Evolutionary conservation across 202 grass and related monocot genomes (phyloP).

Genomic region (Dendrocalamus latiflorus): DNA sequence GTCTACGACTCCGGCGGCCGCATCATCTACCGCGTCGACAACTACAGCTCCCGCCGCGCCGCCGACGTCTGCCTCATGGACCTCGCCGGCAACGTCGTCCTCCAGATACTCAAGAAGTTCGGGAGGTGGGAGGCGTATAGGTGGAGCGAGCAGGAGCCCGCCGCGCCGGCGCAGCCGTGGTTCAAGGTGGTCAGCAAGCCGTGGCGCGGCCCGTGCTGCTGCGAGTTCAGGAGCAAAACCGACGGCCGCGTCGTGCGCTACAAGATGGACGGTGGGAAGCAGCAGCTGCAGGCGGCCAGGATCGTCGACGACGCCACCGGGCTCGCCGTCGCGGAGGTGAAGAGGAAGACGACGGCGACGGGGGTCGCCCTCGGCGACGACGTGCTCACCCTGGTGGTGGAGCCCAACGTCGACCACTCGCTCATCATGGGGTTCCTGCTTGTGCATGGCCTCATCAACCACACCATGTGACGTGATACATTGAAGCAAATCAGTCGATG

Average conservation of each 20-base stretch:
- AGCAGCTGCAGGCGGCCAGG: constrained; percentile 30
- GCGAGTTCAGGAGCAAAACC: constrained; percentile 23
- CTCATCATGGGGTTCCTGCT: constrained; percentile 75
- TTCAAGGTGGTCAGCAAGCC: constrained; percentile 49
- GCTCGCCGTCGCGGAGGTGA: constrained; percentile 73
- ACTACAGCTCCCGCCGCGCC: constrained; percentile 45
- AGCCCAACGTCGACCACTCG: constrained; percentile 63
- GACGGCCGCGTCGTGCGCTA: constrained; percentile 29
- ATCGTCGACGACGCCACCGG: constrained; percentile 60
- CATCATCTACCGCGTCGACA: constrained; percentile 64
- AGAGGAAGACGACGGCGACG: constrained; percentile 69
- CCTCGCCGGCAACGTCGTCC: constrained; percentile 38
- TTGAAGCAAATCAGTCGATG: neutral
- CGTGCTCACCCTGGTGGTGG: constrained; percentile 74
- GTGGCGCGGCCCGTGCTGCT: constrained; percentile 35
- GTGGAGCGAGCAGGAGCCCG: constrained; percentile 21
- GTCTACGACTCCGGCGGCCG: constrained; percentile 59
- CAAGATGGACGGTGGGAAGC: constrained; percentile 41
- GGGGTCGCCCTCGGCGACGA: constrained; percentile 68
- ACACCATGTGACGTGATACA: constrained; percentile 36
- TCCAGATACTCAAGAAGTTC: constrained; percentile 58
- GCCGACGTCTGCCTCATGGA: constrained; percentile 62
- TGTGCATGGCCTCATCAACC: constrained; percentile 74
- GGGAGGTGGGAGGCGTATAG: constrained; percentile 64
- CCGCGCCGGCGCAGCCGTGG: constrained; percentile 26